phyloP scores from a whole-genome alignment of 495 filamentous ascomycete genomes.

The Neurospora pannonica region DNA sequence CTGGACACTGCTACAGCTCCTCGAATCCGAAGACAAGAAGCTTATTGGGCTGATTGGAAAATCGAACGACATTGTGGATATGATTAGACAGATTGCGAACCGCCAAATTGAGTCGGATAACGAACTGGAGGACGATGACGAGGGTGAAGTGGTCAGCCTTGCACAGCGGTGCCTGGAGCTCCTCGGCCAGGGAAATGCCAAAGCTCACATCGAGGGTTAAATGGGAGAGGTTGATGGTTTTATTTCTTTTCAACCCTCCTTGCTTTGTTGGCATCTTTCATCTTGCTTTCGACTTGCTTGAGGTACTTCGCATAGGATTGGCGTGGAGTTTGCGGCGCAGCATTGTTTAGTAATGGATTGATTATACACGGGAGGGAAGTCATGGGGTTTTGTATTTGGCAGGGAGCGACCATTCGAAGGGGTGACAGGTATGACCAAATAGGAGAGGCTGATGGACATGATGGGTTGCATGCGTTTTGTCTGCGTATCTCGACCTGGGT shows the following conservation, averaged over 20 bases:
- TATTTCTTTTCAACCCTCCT: conserved; percentile 3
- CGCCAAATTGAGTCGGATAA: conserved; percentile 84
- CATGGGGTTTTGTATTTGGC: conserved; percentile 12
- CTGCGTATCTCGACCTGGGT: not conserved
- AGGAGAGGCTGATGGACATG: not conserved
- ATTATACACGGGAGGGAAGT: conserved; percentile 17
- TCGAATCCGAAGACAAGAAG: conserved; percentile 85
- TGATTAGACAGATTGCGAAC: conserved; percentile 85
- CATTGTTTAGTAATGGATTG: conserved; percentile 21
- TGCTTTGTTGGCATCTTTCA: conserved; percentile 19
- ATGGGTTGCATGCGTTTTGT: not conserved
- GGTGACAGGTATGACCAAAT: not conserved
- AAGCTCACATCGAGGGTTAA: conserved; percentile 49
- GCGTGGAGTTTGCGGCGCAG: conserved; percentile 31
- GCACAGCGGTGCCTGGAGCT: conserved; percentile 84
- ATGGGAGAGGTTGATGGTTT: not conserved
- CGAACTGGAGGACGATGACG: conserved; percentile 76
- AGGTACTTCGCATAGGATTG: conserved; percentile 22
- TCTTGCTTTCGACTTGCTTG: not conserved
- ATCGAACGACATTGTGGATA: conserved; percentile 77
- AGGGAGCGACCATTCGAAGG: conserved; percentile 5
- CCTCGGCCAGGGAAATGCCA: conserved; percentile 51
- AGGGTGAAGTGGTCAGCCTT: conserved; percentile 86
- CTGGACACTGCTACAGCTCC: conserved; percentile 90
- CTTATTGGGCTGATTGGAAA: conserved; percentile 77